Base-by-base conservation (phyloP, 768 basidiomycete species). In the Phanerochaete carnosa region DNA sequence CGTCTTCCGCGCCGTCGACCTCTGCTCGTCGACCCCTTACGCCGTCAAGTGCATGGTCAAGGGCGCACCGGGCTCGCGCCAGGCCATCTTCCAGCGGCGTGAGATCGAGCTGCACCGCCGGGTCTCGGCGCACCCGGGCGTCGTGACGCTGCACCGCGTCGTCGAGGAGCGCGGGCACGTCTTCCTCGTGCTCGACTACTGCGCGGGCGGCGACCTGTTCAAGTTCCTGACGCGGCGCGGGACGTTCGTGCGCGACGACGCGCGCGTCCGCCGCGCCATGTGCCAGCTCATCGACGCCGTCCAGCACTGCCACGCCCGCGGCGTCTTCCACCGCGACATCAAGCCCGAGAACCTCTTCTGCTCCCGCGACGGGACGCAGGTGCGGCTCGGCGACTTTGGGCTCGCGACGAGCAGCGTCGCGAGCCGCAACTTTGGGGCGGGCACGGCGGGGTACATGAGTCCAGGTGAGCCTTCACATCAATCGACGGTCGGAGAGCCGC, bases 81-180 rank as follows among this genome's bases (percentile, higher is more conserved):
- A 59, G 16, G 45, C 58, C 25, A 50, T 26, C 1, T 61, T 60
- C 46, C 90, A 93, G 72, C 72, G 75, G 19, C 80, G 90, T 47
- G 93, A 94, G 74, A 82, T 94, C 45, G 67, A 70, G 25, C 73
- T 83, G 49, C 86, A 88, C 66, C 72, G 74, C 43, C 59, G 77
- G 57, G 84, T 87, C 52, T 76, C 80, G 53, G 72, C 74, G 9
- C 86, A 85, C 60, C 76, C 80, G 6, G 82, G 83, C 61, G 80
- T 95, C 68, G 80, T 94, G 55, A 85, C 86, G 4, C 76, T 93
- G 51, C 83, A 88, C 70, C 77, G 45, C 25, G 45, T 55, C 33
- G 22, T 63, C 30, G 60, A 62, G 61, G 86, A 89, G 61, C 78
- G 79, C 30, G 72, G 76, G 28, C 86, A 79, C 69, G 72, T 90